Evolutionary conservation across 2,329 filamentous ascomycete genomes (phyloP).

Genomic region (Fusarium veterinarium): DNA sequence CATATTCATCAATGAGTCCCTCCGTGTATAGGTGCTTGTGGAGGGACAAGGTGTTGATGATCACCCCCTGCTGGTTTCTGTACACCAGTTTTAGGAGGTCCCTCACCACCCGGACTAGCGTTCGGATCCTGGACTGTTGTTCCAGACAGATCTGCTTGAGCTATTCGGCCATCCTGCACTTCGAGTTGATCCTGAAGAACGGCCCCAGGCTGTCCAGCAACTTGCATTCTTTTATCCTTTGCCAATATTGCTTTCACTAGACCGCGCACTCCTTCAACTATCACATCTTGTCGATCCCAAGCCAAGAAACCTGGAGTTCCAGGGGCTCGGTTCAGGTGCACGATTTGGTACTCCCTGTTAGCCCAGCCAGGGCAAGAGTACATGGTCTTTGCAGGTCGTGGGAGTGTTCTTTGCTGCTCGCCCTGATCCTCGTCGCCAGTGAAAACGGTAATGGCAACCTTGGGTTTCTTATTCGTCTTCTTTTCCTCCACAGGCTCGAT

Average conservation of each 20-base stretch:
- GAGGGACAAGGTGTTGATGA: constrained; percentile 24
- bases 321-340: constrained; percentile 53
- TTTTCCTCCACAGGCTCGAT: constrained; percentile 45
- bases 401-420: constrained; percentile 32
- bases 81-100: constrained; percentile 11
- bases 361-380: constrained; percentile 65
- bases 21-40: constrained; percentile 10
- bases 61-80: constrained; percentile 18
- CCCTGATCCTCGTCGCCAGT: constrained; percentile 48
- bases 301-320: constrained; percentile 59
- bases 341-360: constrained; percentile 55
- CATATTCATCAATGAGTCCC: constrained; percentile 6
- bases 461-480: constrained; percentile 48
- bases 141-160: constrained; percentile 44
- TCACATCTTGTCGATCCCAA: constrained; percentile 61
- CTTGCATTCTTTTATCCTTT: constrained; percentile 53
- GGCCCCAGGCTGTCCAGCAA: constrained; percentile 38
- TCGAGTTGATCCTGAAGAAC: constrained; percentile 52
- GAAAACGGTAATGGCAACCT: constrained; percentile 61
- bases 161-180: constrained; percentile 29
- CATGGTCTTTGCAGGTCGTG: constrained; percentile 37
- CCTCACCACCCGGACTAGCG: constrained; percentile 9
- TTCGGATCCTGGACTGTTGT: constrained; percentile 41
- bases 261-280: constrained; percentile 55
- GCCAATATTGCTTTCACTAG: constrained; percentile 55